Evolutionary conservation across 73 alveolate genomes (phyloP).

Genomic region (Blepharisma japonicum): DNA sequence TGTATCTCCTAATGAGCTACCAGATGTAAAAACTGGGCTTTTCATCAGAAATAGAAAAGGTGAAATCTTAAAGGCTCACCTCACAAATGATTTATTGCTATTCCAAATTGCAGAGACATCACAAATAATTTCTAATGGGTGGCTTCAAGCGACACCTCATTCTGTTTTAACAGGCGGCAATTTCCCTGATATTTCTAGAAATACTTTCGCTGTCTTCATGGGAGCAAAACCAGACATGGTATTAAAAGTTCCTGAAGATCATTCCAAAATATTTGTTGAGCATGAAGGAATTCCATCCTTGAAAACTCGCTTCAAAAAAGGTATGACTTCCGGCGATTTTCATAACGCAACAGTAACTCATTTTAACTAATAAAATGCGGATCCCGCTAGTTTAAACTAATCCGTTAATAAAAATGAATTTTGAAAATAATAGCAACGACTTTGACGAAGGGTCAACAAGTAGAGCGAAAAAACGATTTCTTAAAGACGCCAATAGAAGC

Average conservation of each 20-base stretch:
- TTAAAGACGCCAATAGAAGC: no score
- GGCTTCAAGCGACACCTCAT: slow-evolving; percentile 80
- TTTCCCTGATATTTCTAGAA: slow-evolving; percentile 51
- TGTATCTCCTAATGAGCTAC: slow-evolving; percentile 35
- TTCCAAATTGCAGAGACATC: slow-evolving; percentile 79
- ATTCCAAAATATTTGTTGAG: slow-evolving; percentile 25
- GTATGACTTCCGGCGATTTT: slow-evolving; percentile 42
- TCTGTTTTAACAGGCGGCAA: slow-evolving; percentile 51
- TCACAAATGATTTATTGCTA: slow-evolving; percentile 51
- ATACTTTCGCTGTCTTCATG: slow-evolving; percentile 72
- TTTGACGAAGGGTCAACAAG: no score
- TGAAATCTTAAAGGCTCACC: slow-evolving; percentile 40
- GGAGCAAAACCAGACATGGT: slow-evolving; percentile 42
- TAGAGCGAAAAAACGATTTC: no score
- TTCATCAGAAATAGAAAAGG: slow-evolving; percentile 61
- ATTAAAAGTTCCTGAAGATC: slow-evolving; percentile 20
- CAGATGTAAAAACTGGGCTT: slow-evolving; percentile 65
- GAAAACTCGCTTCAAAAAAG: slow-evolving; percentile 33
- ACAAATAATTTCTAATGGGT: slow-evolving; percentile 68
- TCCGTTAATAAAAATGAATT: no score
- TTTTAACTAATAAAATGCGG: slow-evolving; percentile 3
- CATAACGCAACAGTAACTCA: slow-evolving; percentile 31
- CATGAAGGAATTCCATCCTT: slow-evolving; percentile 40
- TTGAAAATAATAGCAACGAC: no score
- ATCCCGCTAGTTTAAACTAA: no score